Conservation (phyloP, 306 rosid genomes). For the Oxytropis ochrocephala region DNA sequence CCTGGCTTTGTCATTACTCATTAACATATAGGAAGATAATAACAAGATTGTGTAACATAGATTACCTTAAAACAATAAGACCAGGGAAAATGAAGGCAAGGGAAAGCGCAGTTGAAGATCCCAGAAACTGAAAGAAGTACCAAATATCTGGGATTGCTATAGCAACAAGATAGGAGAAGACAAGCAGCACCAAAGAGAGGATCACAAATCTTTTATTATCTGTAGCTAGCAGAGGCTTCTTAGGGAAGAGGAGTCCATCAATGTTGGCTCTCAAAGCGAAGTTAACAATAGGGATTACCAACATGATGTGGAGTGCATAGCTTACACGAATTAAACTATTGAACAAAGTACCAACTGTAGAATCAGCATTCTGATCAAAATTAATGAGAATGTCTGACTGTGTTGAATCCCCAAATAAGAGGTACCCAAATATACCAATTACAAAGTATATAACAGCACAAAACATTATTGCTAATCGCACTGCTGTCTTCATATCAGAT, state of each 20-base stretch:
- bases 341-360: slow-evolving; percentile 51
- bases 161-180: slow-evolving; percentile 66
- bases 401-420: slow-evolving; percentile 78
- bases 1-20: slow-evolving; percentile 1
- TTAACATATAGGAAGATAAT: neutral
- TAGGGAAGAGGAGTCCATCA: slow-evolving; percentile 72
- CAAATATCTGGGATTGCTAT: slow-evolving; percentile 84
- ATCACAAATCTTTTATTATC: slow-evolving; percentile 68
- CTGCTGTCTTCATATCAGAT: slow-evolving; percentile 66
- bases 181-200: slow-evolving; percentile 47
- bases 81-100: slow-evolving; percentile 92
- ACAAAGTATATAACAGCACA: slow-evolving; percentile 60
- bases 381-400: slow-evolving; percentile 75
- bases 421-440: slow-evolving; percentile 81
- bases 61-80: slow-evolving; percentile 66
- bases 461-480: slow-evolving; percentile 59
- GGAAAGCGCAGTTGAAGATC: slow-evolving; percentile 75
- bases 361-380: slow-evolving; percentile 54
- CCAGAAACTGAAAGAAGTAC: slow-evolving; percentile 84
- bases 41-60: neutral
- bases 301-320: slow-evolving; percentile 83
- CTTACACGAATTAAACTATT: slow-evolving; percentile 66
- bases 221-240: slow-evolving; percentile 38
- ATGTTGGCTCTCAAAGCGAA: slow-evolving; percentile 76
- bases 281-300: slow-evolving; percentile 81